Conservation (phyloP, 192 early-diverging fungal species). For the Lobosporangium transversale region DNA sequence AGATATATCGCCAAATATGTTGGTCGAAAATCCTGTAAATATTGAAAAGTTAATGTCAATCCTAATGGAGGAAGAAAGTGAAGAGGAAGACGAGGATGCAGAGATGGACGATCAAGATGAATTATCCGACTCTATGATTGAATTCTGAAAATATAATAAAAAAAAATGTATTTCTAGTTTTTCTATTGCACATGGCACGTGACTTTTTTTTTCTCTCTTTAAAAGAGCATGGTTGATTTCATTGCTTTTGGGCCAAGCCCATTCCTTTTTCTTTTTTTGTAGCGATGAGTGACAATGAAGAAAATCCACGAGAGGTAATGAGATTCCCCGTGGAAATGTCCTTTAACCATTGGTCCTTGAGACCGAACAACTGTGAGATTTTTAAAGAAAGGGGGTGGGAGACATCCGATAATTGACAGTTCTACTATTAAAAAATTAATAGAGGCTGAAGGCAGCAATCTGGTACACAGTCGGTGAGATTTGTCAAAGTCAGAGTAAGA, state of each 20-base stretch:
- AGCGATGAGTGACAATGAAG: slow-evolving; percentile 36
- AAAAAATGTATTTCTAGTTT: background rate
- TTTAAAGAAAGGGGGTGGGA: too few species aligned
- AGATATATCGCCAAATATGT: slow-evolving; percentile 67
- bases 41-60: slow-evolving; percentile 63
- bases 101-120: slow-evolving; percentile 52
- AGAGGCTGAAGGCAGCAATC: slow-evolving; percentile 56
- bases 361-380: too few species aligned
- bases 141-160: background rate
- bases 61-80: slow-evolving; percentile 60
- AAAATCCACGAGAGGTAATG: slow-evolving; percentile 37
- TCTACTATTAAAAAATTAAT: too few species aligned
- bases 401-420: too few species aligned
- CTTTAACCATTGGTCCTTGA: too few species aligned
- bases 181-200: too few species aligned
- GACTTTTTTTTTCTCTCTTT: background rate
- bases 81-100: slow-evolving; percentile 59
- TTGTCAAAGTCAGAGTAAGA: slow-evolving; percentile 49
- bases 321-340: too few species aligned
- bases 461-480: slow-evolving; percentile 56
- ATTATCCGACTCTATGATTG: slow-evolving; percentile 33
- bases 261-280: too few species aligned
- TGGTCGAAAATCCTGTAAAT: slow-evolving; percentile 71
- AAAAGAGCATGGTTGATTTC: background rate
- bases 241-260: background rate